Base-by-base conservation (phyloP, 1,284 basidiomycete species). In the Coriolopsis trogii region DNA sequence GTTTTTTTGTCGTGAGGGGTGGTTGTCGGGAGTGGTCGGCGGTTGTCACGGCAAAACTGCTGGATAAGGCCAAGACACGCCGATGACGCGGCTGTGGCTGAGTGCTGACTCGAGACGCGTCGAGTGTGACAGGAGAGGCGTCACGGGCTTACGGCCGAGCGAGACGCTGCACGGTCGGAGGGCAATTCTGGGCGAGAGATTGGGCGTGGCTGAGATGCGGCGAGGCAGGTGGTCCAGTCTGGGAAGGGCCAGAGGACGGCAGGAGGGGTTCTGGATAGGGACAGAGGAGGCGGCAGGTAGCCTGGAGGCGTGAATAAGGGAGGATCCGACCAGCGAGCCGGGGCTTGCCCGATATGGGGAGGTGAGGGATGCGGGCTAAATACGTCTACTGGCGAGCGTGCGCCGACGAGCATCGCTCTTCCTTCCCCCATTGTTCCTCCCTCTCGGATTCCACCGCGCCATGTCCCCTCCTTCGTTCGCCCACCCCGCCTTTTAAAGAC, bases 401-500 rank as follows among this genome's bases (percentile, higher is more conserved):
- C 36, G 20, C 44, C 52, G 51, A 53, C 44, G 47, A 21, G 30
- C 28, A 24, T 47, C 53, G 44, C 55, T 56, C 52, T 49, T 45
- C 52, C 37, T 25, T 57, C 57, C 58, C 59, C 55, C 58, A 61
- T 65, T 62, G 60, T 60, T 53, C 62, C 47, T 51, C 44, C 41
- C 44, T 43, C 53, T 50, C 57, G 45, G 50, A 41, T 49, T 38
- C 41, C 56, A 45, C 60, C 49, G 38, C 53, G 43, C 34, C 47
- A 55, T 52, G 55, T 28, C 46, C 61, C 37, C 12, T 54, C 55
- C 51, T 53, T 50, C 37, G 52, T 57, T 41, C 50, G 58, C 53
- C 56, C 46, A 53, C 38, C 46, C 37, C n/a, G 5, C 52, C 40
- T 28, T 49, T 56, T 64, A 61, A 60, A 63, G 46, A 40, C 49